Evolutionary conservation across 2,329 filamentous ascomycete species (phyloP), one percentile per base, ranked within the genome.

Genomic region (Trichoderma guizhouense): DNA sequence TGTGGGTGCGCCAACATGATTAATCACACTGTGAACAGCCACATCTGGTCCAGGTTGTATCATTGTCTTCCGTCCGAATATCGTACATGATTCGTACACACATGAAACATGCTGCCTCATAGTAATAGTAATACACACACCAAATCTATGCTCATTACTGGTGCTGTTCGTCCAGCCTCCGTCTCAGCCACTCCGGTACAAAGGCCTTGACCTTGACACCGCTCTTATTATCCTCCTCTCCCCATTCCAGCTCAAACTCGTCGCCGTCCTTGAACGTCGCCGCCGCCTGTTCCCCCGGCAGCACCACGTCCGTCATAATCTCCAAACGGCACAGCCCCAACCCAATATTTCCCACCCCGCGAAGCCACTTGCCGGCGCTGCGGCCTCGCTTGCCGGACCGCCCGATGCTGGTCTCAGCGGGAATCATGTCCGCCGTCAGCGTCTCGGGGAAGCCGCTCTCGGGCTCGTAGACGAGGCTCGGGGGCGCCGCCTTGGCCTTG

Each of bases 281-380:
- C 6, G 88, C 87, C 0, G 88, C 87, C 74, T 92, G 90, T 71
- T 89, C 88, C 6, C 90, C 92, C 3, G 92, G 92, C 69, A 96
- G 83, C 39, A 85, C 84, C 62, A 96, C 83, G 78, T 94, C 92
- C 6, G 93, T 97, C 95, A 98, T 98, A 79, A 91, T 91, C 83
- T 97, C 94, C 76, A 98, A 82, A 30, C 95, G 90, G 79, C 95
- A 98, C 75, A 98, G 83, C 2, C 91, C 95, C 67, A 99, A 84
- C 1, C 96, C 96, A 34, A 98, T 83, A 79, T 98, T 97, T 1
- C 95, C 95, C 15, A 95, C 85, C 0, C 93, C 92, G 36, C 84
- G 85, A 67, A 98, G 85, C 84, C 93, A 95, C 79, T 93, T 97
- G 57, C 95, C 96, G 0, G 92, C 90, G 73, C 90, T 91, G 76